Conservation (phyloP, 2,329 filamentous ascomycete species). For the Alternaria arborescens region DNA sequence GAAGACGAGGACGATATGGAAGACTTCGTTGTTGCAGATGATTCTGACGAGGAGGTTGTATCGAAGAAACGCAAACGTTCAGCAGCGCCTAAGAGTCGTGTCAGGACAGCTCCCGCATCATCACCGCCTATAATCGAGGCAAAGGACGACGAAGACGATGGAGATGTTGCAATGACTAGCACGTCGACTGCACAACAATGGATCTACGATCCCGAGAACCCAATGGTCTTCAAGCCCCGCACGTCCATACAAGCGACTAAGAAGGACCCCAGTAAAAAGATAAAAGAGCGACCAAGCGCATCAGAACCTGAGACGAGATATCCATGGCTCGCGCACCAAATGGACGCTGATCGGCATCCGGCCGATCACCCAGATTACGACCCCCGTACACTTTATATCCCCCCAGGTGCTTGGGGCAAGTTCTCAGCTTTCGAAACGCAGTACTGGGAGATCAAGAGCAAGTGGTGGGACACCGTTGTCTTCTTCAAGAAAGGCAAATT, state of each 20-base stretch:
- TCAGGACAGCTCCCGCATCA: conserved; percentile 59
- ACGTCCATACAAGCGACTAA: conserved; percentile 44
- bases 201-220: conserved; percentile 73
- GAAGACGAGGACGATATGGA: conserved; percentile 81
- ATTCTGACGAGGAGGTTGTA: conserved; percentile 73
- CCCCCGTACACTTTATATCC: conserved; percentile 88
- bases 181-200: conserved; percentile 83
- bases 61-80: conserved; percentile 76
- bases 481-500: conserved; percentile 99
- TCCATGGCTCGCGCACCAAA: conserved; percentile 85
- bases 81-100: conserved; percentile 69
- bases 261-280: conserved; percentile 41
- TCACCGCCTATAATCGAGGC: conserved; percentile 48
- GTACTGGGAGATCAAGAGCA: conserved; percentile 99
- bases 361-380: conserved; percentile 88
- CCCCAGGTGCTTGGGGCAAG: conserved; percentile 77
- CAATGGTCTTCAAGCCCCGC: conserved; percentile 60
- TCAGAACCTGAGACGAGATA: conserved; percentile 88
- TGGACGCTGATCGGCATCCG: conserved; percentile 83
- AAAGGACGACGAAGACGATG: conserved; percentile 61
- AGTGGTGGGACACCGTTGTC: conserved; percentile 95
- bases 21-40: conserved; percentile 87
- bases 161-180: conserved; percentile 63
- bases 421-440: conserved; percentile 97
- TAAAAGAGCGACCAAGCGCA: conserved; percentile 73